phyloP scores from a whole-genome alignment of 164 flowering plant genomes.

The Taxillus chinensis region DNA sequence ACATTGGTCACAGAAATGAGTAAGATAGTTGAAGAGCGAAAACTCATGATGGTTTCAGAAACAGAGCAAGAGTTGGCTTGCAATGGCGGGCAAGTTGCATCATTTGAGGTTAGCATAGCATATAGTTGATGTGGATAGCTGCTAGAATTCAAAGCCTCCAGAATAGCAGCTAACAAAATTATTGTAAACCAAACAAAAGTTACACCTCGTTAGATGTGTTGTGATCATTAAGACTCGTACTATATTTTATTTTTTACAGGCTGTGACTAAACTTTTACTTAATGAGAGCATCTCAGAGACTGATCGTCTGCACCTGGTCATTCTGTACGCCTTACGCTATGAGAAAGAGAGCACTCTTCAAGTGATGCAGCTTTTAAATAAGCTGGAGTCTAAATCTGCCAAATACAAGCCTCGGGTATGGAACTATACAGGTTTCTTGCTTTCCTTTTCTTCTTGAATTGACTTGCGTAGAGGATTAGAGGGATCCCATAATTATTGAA shows the following conservation, averaged over 20 bases:
- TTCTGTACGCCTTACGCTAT: constrained; percentile 94
- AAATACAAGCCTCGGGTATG: constrained; percentile 96
- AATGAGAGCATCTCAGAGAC: constrained; percentile 78
- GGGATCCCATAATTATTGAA: too few relatives aligned
- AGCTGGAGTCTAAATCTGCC: constrained; percentile 74
- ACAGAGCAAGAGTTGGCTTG: constrained; percentile 98
- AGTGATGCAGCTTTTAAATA: constrained; percentile 95
- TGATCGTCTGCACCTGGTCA: constrained; percentile 80
- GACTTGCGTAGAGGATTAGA: not conserved
- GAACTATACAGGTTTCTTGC: constrained; percentile 10
- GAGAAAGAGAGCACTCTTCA: constrained; percentile 98
- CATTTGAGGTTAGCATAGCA: constrained; percentile 62
- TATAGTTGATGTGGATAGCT: not conserved
- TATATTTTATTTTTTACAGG: constrained; percentile 33
- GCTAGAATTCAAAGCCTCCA: not conserved
- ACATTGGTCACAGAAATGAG: constrained; percentile 95
- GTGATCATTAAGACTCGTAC: not conserved
- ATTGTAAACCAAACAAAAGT: not conserved
- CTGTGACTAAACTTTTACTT: constrained; percentile 69
- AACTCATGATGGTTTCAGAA: constrained; percentile 90
- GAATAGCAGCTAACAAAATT: not conserved
- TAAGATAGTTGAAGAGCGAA: constrained; percentile 86
- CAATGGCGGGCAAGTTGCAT: constrained; percentile 90
- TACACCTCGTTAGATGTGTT: not conserved
- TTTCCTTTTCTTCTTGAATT: not conserved